Evolutionary conservation across 2,329 filamentous ascomycete species (phyloP), one percentile per base, ranked within the genome.

Genomic region (Dothiorella sarmentorum): DNA sequence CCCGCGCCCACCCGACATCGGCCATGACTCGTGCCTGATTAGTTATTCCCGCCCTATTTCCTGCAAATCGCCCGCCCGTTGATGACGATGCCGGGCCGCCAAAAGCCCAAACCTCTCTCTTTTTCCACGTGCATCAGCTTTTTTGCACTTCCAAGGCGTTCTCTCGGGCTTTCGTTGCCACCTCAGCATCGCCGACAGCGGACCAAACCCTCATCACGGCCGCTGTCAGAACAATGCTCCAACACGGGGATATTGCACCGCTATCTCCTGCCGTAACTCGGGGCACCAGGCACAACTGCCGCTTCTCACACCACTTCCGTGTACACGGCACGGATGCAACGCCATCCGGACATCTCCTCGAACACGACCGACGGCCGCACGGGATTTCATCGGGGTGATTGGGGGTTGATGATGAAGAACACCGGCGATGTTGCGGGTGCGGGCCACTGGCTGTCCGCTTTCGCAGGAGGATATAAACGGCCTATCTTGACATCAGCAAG

Each of bases 1-100:
- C 18, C 35, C 20, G 22, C 20, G 33, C 3, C 15, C n/a, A n/a
- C 4, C 49, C 49, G 49, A 53, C 24, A 18, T 40, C 49, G 49
- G 49, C 33, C 49, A 38, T 53, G 49, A 53, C 49, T 53, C 49
- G 49, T 35, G 35, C 49, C n/a, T n/a, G n/a, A n/a, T n/a, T n/a
- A n/a, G n/a, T 53, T 38, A 38, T 53, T 53, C 33, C 49, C 33
- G 33, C 22, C 15, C 20, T 40, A 53, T 53, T 53, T 29, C 49
- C 49, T 11, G 49, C 49, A n/a, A 40, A 40, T 40, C 49, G 33
- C 15, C 7, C 33, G 20, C 20, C 35, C 22, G 29, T n/a, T 20
- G n/a, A 53, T 49, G 18, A 49, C 35, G 17, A 27, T 40, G 11
- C 40, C 31, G 33, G 45, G 15, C 15, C 31, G 26, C 20, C 33